Base-by-base conservation (phyloP, 176 grass and related monocot genomes). In the Bothriochloa decipiens region DNA sequence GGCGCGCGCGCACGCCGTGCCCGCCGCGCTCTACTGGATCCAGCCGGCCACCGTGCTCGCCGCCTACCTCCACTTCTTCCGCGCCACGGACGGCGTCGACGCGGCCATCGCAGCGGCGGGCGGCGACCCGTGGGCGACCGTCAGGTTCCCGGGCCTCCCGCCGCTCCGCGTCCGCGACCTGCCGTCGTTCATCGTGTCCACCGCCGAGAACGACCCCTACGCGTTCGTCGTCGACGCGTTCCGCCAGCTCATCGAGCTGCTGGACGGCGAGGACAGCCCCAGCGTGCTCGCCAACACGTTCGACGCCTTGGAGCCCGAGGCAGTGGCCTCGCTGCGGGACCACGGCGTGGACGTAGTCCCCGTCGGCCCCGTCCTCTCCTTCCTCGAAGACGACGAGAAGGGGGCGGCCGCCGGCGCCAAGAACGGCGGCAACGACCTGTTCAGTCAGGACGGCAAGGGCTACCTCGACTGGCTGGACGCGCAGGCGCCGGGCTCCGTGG, bases 381-480 rank as follows among this genome's bases (percentile, higher is more conserved):
- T 65, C 76, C 49, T 84, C 11, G 70, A 58, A 5, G 64, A 58
- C 8, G 62, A n/a, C 3, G 43, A 43, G 43, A 14, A 25, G 15
- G 26, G n/a, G n/a, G n/a, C n/a, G n/a, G n/a, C n/a, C n/a, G n/a
- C n/a, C n/a, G n/a, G n/a, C n/a, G n/a, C n/a, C 2, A n/a, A 62
- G 50, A 36, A 8, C 11, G 39, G n/a, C 81, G 26, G 0, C 43
- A 85, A 87, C 55, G 87, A 97, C 75, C 77, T 94, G n/a, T 91
- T 94, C 88, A 68, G 23, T 16, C 36, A 18, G 11, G 88, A 94
- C 79, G 73, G 69, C 16, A 81, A 83, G 50, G 52, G 61, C 1
- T 88, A 92, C 84, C 67, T 92, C n/a, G 68, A 97, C 52, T 97
- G 94, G 94, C 86, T 97, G 39, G 72, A 90, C 29, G 27, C 64